These are phyloP conservation scores for Neobulgaria alba DNA, from an alignment of 2,329 filamentous ascomycete genomes.

Conservation along the genomic window DNA sequence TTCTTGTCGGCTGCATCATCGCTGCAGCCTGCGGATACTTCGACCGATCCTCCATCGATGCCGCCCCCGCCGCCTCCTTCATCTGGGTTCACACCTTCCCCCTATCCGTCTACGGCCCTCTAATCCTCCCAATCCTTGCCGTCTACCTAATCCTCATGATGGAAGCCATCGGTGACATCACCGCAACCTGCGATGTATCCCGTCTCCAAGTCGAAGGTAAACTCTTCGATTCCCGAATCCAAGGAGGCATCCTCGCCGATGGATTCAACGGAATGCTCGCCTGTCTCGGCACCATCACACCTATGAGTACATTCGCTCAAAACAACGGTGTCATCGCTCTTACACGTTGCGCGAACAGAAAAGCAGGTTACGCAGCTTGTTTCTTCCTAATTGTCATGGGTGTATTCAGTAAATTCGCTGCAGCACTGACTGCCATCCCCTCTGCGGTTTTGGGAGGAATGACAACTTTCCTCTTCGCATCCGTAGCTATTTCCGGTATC, in stretches of 20 bases:
- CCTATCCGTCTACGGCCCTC: conserved; percentile 59
- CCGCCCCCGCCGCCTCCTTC: conserved; percentile 64
- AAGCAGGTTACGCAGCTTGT: conserved; percentile 70
- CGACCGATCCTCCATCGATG: conserved; percentile 58
- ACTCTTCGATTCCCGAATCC: conserved; percentile 67
- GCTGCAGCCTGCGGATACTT: conserved; percentile 73
- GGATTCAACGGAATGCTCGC: conserved; percentile 68
- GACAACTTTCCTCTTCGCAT: conserved; percentile 73
- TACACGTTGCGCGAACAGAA: conserved; percentile 72
- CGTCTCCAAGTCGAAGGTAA: conserved; percentile 64
- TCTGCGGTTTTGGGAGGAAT: conserved; percentile 57
- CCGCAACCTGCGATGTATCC: conserved; percentile 73
- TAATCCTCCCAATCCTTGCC: conserved; percentile 63
- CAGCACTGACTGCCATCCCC: conserved; percentile 69
- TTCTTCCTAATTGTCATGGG: conserved; percentile 75
- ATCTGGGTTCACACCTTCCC: conserved; percentile 74
- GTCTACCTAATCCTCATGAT: conserved; percentile 66
- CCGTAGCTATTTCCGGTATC: conserved; percentile 70
- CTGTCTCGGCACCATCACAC: conserved; percentile 69
- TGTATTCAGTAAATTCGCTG: conserved; percentile 71
- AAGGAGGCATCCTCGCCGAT: conserved; percentile 71
- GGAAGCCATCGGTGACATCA: conserved; percentile 74
- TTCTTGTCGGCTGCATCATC: conserved; percentile 70
- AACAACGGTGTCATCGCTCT: conserved; percentile 81
- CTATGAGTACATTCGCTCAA: conserved; percentile 73